A percentile compares a stretch with the other conserved stretches of the same genome.
These are phyloP conservation scores for Theileria parva DNA, from an alignment of 169 alveolate species.

Conservation along the genomic window DNA sequence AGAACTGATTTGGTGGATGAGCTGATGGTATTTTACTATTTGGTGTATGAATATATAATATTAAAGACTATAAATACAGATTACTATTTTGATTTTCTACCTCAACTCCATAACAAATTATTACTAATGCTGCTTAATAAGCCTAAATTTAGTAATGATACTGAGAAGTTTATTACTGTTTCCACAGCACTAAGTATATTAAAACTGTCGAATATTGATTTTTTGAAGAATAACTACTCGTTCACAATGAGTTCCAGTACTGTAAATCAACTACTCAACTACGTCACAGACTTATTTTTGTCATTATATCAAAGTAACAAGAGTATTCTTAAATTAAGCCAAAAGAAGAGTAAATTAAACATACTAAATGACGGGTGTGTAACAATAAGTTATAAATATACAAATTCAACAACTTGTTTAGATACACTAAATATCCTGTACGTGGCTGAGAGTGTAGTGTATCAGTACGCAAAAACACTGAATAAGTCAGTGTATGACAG, in stretches of 20 bases:
- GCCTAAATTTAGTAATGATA: background rate
- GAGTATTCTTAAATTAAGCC: background rate
- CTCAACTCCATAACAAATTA: background rate
- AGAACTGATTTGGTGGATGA: background rate
- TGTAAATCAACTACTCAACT: background rate
- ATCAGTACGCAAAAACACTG: background rate
- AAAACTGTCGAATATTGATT: background rate
- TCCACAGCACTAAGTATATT: background rate
- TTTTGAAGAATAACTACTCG: background rate
- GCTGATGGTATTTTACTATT: background rate
- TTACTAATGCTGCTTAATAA: background rate
- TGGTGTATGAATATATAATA: constrained; percentile 2
- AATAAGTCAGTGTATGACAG: background rate
- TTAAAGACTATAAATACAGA: background rate
- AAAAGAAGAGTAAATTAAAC: background rate
- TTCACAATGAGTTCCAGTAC: background rate
- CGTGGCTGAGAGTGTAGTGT: background rate
- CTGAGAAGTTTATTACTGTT: background rate
- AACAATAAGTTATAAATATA: background rate
- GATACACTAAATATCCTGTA: background rate
- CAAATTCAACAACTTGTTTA: background rate
- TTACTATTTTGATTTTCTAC: background rate
- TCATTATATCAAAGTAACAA: background rate
- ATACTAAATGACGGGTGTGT: constrained; percentile 8
- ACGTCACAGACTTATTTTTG: background rate